Percentiles rank a stretch among this genome's conserved stretches.
These are phyloP conservation scores for Lophiostoma macrostomum DNA, from an alignment of 495 filamentous ascomycete species.

Conservation along the genomic window DNA sequence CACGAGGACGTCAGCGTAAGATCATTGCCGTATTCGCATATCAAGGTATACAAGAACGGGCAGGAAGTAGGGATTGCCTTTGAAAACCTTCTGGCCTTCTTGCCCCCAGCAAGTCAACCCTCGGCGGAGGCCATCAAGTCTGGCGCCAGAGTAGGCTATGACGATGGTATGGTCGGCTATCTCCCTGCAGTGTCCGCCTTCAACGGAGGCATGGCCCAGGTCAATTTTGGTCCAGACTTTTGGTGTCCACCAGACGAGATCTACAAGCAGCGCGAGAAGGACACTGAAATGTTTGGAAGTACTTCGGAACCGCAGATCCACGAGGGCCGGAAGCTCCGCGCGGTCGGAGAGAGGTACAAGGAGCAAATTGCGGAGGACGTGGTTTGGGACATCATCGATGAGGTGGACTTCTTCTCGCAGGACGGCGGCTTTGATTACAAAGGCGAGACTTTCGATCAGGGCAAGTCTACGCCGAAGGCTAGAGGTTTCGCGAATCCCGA, in stretches of 20 bases:
- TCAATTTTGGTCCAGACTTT: slow-evolving; percentile 87
- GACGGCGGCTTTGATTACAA: slow-evolving; percentile 52
- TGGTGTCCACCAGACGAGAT: slow-evolving; percentile 74
- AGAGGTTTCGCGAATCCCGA: slow-evolving; percentile 31
- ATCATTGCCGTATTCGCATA: slow-evolving; percentile 79
- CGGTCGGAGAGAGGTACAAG: slow-evolving; percentile 76
- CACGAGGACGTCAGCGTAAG: slow-evolving; percentile 69
- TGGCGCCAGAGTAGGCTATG: slow-evolving; percentile 75
- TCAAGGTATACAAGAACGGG: slow-evolving; percentile 92
- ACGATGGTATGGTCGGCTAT: slow-evolving; percentile 93
- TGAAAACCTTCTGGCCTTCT: slow-evolving; percentile 82
- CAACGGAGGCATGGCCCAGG: slow-evolving; percentile 81
- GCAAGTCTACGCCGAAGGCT: slow-evolving; percentile 32
- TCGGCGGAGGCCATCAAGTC: slow-evolving; percentile 66
- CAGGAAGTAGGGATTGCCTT: slow-evolving; percentile 81
- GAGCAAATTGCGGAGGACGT: slow-evolving; percentile 97
- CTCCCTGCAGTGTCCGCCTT: slow-evolving; percentile 93
- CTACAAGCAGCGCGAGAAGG: slow-evolving; percentile 35
- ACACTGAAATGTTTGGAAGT: slow-evolving; percentile 52
- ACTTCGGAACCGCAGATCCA: slow-evolving; percentile 11
- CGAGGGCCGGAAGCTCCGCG: slow-evolving; percentile 46
- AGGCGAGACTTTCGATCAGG: slow-evolving; percentile 23
- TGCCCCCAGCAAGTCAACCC: slow-evolving; percentile 84
- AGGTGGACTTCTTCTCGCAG: slow-evolving; percentile 75
- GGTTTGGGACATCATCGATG: slow-evolving; percentile 86